These are phyloP conservation scores for Exophiala xenobiotica DNA, from an alignment of 2,329 filamentous ascomycete species.

Conservation along the genomic window DNA sequence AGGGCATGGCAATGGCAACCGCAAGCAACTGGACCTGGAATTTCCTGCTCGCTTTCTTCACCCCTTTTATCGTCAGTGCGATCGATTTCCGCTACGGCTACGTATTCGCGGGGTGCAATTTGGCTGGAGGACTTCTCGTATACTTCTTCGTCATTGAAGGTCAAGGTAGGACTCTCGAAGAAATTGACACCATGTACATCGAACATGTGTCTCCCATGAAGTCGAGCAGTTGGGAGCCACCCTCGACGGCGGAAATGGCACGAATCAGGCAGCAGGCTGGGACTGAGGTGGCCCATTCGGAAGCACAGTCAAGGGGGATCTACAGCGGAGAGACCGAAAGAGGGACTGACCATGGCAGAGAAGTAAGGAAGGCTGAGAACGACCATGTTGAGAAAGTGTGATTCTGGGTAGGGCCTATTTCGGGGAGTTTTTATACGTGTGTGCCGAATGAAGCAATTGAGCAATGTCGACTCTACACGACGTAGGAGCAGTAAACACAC, in stretches of 20 bases:
- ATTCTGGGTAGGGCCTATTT: no score
- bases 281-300: neutral
- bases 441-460: no score
- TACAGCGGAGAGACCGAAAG: constrained; percentile 19
- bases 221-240: constrained; percentile 19
- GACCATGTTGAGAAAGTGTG: no score
- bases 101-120: constrained; percentile 72
- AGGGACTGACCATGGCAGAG: no score
- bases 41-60: constrained; percentile 75
- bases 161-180: constrained; percentile 65
- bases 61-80: constrained; percentile 69
- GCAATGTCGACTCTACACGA: no score
- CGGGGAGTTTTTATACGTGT: no score
- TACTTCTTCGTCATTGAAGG: constrained; percentile 78
- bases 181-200: constrained; percentile 76
- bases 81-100: constrained; percentile 78
- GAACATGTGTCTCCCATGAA: constrained; percentile 60
- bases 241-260: constrained; percentile 20
- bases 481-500: no score
- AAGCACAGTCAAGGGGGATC: neutral
- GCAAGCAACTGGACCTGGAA: constrained; percentile 76
- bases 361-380: no score
- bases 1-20: constrained; percentile 74
- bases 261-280: constrained; percentile 20
- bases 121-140: constrained; percentile 63